Evolutionary conservation across 2,329 filamentous ascomycete genomes (phyloP).

Genomic region (Colletotrichum tropicicola): DNA sequence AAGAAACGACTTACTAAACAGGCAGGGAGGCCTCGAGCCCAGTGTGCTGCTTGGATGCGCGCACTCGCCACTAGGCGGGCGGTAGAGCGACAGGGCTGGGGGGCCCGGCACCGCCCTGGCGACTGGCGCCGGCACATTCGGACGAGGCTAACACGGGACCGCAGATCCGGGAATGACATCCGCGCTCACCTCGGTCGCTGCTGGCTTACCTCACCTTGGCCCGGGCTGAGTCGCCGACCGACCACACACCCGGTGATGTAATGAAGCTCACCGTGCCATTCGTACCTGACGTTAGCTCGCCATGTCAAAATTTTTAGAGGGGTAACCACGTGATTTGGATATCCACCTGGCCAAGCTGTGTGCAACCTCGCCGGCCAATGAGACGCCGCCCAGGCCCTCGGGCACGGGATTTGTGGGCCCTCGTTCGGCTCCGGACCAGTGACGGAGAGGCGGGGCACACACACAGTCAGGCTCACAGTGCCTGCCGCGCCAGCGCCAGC

Average conservation of each 20-base stretch:
- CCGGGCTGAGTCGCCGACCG: too few relatives aligned
- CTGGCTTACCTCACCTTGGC: background rate
- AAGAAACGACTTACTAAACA: background rate
- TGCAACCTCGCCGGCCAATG: slow-evolving; percentile 13
- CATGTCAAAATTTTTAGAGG: slow-evolving; percentile 18
- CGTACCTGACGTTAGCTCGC: slow-evolving; percentile 8
- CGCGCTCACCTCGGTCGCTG: too few relatives aligned
- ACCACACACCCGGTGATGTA: background rate
- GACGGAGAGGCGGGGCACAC: slow-evolving; percentile 22
- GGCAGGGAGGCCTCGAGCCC: too few relatives aligned
- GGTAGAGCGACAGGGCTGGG: background rate
- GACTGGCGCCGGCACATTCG: too few relatives aligned
- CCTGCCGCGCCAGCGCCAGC: background rate
- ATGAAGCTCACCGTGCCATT: background rate
- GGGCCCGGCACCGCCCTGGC: too few relatives aligned
- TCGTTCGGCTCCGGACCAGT: slow-evolving; percentile 27
- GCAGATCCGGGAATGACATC: too few relatives aligned
- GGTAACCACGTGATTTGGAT: slow-evolving; percentile 16
- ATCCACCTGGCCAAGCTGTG: too few relatives aligned
- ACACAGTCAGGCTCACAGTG: slow-evolving; percentile 24
- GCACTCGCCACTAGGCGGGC: background rate
- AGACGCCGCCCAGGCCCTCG: background rate
- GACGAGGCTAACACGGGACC: too few relatives aligned
- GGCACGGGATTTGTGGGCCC: slow-evolving; percentile 5
- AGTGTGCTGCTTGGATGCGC: background rate